A percentile compares a stretch with the other conserved stretches of the same genome.
Conservation (phyloP, 306 rosid genomes). For the Acmispon strigosus region DNA sequence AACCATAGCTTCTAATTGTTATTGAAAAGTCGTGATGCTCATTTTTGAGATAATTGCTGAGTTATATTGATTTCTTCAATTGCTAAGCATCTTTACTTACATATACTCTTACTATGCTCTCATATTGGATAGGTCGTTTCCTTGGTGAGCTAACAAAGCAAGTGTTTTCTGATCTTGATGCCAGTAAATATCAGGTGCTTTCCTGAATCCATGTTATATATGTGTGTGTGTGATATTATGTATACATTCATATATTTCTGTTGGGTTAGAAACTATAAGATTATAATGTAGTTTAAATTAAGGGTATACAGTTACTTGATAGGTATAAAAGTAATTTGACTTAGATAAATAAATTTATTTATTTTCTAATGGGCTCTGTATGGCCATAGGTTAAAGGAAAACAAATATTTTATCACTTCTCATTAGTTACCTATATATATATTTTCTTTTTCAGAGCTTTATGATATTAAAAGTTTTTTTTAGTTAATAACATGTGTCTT, state of each 20-base stretch:
- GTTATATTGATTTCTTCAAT: conserved; percentile 1
- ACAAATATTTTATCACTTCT: too few species aligned
- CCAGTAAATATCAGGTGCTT: conserved; percentile 95
- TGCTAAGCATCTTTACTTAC: not conserved
- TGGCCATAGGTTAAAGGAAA: too few species aligned
- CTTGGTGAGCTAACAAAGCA: conserved; percentile 80
- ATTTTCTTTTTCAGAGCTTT: too few species aligned
- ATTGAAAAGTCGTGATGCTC: not conserved
- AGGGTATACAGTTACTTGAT: too few species aligned
- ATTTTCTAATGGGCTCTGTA: too few species aligned
- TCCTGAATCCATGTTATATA: conserved; percentile 6
- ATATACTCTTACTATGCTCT: conserved; percentile 4
- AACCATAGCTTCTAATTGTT: not conserved
- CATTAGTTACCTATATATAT: too few species aligned
- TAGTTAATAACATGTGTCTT: too few species aligned
- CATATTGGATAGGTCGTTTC: conserved; percentile 64
- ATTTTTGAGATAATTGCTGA: not conserved
- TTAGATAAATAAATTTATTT: too few species aligned
- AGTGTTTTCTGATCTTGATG: conserved; percentile 87
- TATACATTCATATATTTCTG: not conserved
- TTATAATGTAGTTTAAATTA: not conserved
- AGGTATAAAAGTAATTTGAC: too few species aligned
- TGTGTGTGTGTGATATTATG: not conserved
- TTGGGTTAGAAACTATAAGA: not conserved
- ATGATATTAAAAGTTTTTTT: too few species aligned